Evolutionary conservation across 1,139 yeast genomes (phyloP).

Genomic region (Insectozyma bohioensis): DNA sequence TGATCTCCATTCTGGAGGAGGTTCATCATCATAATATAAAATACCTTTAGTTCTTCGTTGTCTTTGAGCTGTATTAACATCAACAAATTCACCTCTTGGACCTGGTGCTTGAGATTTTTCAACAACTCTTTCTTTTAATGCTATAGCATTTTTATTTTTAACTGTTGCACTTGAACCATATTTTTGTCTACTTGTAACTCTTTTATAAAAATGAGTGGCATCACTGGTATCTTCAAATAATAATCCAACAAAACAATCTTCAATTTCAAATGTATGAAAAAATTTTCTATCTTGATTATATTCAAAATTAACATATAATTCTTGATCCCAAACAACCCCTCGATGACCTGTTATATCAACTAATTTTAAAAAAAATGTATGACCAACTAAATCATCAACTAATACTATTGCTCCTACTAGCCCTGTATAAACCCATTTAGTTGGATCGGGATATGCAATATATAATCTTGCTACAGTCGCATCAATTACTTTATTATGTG

Average conservation of each 20-base stretch:
- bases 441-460: slow-evolving; percentile 83
- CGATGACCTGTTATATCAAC: slow-evolving; percentile 80
- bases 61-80: slow-evolving; percentile 54
- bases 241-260: slow-evolving; percentile 86
- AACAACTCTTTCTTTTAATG: slow-evolving; percentile 56
- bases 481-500: slow-evolving; percentile 82
- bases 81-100: slow-evolving; percentile 66
- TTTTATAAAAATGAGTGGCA: slow-evolving; percentile 79
- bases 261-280: slow-evolving; percentile 92
- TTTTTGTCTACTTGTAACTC: slow-evolving; percentile 73
- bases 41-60: slow-evolving; percentile 58
- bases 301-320: slow-evolving; percentile 80
- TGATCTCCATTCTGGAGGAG: slow-evolving; percentile 85
- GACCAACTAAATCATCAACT: slow-evolving; percentile 92
- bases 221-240: slow-evolving; percentile 83
- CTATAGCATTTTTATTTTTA: slow-evolving; percentile 84
- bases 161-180: slow-evolving; percentile 85
- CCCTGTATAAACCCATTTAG: slow-evolving; percentile 85
- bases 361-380: slow-evolving; percentile 84
- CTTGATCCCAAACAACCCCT: slow-evolving; percentile 98
- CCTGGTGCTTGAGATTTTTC: slow-evolving; percentile 48
- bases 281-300: slow-evolving; percentile 92
- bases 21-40: slow-evolving; percentile 72
- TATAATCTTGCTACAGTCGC: slow-evolving; percentile 89
- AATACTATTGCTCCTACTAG: slow-evolving; percentile 81